phyloP scores from a whole-genome alignment of 2,329 filamentous ascomycete genomes.

The Aspergillus hortae region DNA sequence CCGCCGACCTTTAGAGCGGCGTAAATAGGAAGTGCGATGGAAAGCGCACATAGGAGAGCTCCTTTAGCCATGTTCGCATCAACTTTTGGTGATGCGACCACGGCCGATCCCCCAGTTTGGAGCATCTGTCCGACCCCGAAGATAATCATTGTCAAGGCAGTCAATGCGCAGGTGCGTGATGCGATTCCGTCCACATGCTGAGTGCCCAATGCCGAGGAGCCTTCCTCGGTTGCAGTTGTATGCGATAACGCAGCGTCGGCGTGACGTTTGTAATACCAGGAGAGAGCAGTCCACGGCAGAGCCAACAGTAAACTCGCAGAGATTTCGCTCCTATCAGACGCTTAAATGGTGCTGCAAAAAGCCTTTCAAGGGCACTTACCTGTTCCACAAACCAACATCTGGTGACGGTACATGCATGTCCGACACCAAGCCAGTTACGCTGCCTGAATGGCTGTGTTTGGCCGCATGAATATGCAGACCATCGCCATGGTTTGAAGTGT shows the following conservation, averaged over 20 bases:
- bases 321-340: slow-evolving; percentile 39
- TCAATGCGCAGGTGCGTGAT: slow-evolving; percentile 24
- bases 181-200: slow-evolving; percentile 17
- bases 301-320: slow-evolving; percentile 46
- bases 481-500: slow-evolving; percentile 2
- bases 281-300: slow-evolving; percentile 34
- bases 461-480: background rate
- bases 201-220: slow-evolving; percentile 3
- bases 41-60: slow-evolving; percentile 33
- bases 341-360: slow-evolving; percentile 1
- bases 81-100: slow-evolving; percentile 16
- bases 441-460: slow-evolving; percentile 6
- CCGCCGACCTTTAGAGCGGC: slow-evolving; percentile 54
- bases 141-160: slow-evolving; percentile 29
- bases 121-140: slow-evolving; percentile 27
- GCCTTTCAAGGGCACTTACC: background rate
- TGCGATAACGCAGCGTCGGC: slow-evolving; percentile 12
- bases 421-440: slow-evolving; percentile 1
- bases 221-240: slow-evolving; percentile 9
- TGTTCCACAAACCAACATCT: background rate
- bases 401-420: background rate
- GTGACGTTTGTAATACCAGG: slow-evolving; percentile 32
- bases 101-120: slow-evolving; percentile 9
- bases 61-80: slow-evolving; percentile 12
- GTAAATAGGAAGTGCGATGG: slow-evolving; percentile 53